These are phyloP conservation scores for Nepenthes gracilis DNA, from an alignment of 148 eudicot genomes.

Conservation along the genomic window DNA sequence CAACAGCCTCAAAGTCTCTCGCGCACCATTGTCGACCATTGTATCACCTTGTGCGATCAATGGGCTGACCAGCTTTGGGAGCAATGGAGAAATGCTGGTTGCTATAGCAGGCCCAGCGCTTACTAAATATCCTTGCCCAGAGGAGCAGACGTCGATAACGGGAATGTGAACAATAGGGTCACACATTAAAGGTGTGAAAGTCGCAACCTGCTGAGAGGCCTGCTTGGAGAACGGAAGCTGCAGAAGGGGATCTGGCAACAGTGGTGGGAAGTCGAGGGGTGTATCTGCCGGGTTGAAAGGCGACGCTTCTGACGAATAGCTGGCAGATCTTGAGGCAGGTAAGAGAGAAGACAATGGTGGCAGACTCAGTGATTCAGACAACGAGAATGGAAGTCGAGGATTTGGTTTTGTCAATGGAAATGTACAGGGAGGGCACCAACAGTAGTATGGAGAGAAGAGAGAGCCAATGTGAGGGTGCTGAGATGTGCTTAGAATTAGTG, in stretches of 20 bases:
- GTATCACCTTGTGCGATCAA: slow-evolving; percentile 51
- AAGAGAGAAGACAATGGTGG: slow-evolving; percentile 70
- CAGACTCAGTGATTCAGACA: slow-evolving; percentile 33
- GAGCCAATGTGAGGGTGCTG: slow-evolving; percentile 33
- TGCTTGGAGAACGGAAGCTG: slow-evolving; percentile 42
- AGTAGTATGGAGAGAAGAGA: slow-evolving; percentile 66
- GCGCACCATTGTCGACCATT: slow-evolving; percentile 55
- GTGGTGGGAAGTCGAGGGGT: slow-evolving; percentile 46
- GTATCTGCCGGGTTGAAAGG: slow-evolving; percentile 34
- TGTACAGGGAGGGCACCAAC: slow-evolving; percentile 88
- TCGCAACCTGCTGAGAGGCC: slow-evolving; percentile 48
- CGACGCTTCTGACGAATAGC: slow-evolving; percentile 23
- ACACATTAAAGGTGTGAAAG: slow-evolving; percentile 73
- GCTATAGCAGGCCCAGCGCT: slow-evolving; percentile 70
- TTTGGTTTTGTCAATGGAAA: slow-evolving; percentile 27
- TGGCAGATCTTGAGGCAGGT: slow-evolving; percentile 32
- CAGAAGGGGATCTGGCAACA: slow-evolving; percentile 42
- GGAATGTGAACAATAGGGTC: slow-evolving; percentile 90
- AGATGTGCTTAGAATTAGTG: slow-evolving; percentile 21
- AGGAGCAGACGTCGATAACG: slow-evolving; percentile 74
- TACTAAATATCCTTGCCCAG: slow-evolving; percentile 81
- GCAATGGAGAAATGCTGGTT: slow-evolving; percentile 45
- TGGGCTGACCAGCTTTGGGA: slow-evolving; percentile 38
- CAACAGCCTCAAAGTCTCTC: slow-evolving; percentile 77
- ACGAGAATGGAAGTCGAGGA: slow-evolving; percentile 32